Percentiles rank a stretch among this genome's conserved stretches.
Evolutionary conservation across 495 filamentous ascomycete genomes (phyloP).

Genomic region (Penicillium dipodomyicola): DNA sequence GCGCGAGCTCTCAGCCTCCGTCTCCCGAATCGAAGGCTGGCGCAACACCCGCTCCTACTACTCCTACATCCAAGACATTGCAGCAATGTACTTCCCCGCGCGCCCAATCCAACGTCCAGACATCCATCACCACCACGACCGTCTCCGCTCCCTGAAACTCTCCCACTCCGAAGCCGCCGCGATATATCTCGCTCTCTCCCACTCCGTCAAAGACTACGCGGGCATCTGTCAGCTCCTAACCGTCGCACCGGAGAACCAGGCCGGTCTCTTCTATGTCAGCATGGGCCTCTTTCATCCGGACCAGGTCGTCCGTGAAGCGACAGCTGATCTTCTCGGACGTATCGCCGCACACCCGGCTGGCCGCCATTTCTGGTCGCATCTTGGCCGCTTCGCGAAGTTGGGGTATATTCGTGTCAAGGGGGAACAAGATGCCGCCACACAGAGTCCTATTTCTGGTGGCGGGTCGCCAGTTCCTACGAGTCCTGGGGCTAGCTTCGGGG

Average conservation of each 20-base stretch:
- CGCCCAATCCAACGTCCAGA: conserved; percentile 82
- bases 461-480: conserved; percentile 14
- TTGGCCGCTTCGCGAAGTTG: conserved; percentile 86
- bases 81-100: conserved; percentile 48
- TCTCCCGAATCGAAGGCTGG: conserved; percentile 93
- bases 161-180: conserved; percentile 65
- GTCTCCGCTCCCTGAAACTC: conserved; percentile 74
- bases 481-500: conserved; percentile 25
- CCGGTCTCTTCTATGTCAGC: conserved; percentile 86
- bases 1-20: conserved; percentile 82
- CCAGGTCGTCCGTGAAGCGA: conserved; percentile 69
- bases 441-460: conserved; percentile 24
- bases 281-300: conserved; percentile 93
- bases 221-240: conserved; percentile 86
- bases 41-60: conserved; percentile 92
- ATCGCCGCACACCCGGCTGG: conserved; percentile 86
- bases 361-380: conserved; percentile 82
- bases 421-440: conserved; percentile 52
- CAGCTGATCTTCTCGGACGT: conserved; percentile 76
- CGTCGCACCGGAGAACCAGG: conserved; percentile 80
- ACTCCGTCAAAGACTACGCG: conserved; percentile 76
- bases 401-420: conserved; percentile 67
- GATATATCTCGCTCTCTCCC: conserved; percentile 76
- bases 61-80: conserved; percentile 82
- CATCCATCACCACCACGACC: conserved; percentile 87